These are phyloP conservation scores for Glycine latifolia DNA, from an alignment of 306 rosid species.

Conservation along the genomic window DNA sequence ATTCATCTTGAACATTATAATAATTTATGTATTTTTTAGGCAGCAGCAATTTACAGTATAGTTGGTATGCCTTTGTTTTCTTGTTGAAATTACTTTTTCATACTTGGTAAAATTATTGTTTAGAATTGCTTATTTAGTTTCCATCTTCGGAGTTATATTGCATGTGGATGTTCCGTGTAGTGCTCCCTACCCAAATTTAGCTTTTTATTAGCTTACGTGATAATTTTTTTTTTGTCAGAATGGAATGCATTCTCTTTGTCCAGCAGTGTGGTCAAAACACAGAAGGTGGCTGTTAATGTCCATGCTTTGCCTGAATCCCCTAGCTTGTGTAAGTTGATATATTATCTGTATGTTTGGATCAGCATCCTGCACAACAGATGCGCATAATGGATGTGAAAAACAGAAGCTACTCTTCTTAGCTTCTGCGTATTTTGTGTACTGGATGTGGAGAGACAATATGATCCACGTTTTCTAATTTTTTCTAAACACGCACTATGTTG, in stretches of 20 bases:
- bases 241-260: constrained; percentile 97
- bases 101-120: not conserved
- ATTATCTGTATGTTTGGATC: too few relatives aligned
- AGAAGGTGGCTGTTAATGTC: constrained; percentile 98
- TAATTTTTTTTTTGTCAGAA: constrained; percentile 63
- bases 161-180: constrained; percentile 16
- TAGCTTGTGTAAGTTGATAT: constrained; percentile 88
- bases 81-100: not conserved
- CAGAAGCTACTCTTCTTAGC: too few relatives aligned
- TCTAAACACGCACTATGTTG: not conserved
- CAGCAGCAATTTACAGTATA: not conserved
- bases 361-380: too few relatives aligned
- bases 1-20: constrained; percentile 30
- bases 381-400: too few relatives aligned
- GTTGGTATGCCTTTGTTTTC: constrained; percentile 12
- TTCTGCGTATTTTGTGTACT: too few relatives aligned
- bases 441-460: too few relatives aligned
- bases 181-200: not conserved
- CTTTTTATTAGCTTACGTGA: constrained; percentile 31
- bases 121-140: not conserved
- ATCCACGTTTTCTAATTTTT: too few relatives aligned
- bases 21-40: not conserved
- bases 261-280: constrained; percentile 99
- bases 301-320: constrained; percentile 91
- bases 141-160: too few relatives aligned